Evolutionary conservation across 805 yeast genomes (phyloP).

Genomic region (Schizosaccharomyces pombe): DNA sequence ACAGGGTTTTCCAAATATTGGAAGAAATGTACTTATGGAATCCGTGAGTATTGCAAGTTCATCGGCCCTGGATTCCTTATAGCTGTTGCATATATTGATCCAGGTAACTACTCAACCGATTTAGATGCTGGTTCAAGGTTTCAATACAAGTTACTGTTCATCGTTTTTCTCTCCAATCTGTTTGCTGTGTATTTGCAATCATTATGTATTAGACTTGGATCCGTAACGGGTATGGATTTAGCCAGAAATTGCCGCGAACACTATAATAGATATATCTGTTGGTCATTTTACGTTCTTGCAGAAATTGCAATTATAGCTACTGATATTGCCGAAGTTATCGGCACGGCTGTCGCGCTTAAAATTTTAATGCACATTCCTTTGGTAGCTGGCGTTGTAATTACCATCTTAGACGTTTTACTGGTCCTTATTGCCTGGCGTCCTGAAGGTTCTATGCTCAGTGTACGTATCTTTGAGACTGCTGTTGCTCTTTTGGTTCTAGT

Average conservation of each 20-base stretch:
- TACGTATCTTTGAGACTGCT: slow-evolving; percentile 58
- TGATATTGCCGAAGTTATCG: slow-evolving; percentile 90
- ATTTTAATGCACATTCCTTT: slow-evolving; percentile 62
- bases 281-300: slow-evolving; percentile 45
- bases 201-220: slow-evolving; percentile 68
- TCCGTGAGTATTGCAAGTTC: slow-evolving; percentile 4
- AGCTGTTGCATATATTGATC: slow-evolving; percentile 88
- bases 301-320: slow-evolving; percentile 87
- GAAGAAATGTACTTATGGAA: neutral
- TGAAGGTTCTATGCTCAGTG: slow-evolving; percentile 52
- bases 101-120: slow-evolving; percentile 89
- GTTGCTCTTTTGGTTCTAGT: slow-evolving; percentile 57
- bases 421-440: slow-evolving; percentile 77
- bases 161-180: slow-evolving; percentile 54
- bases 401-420: slow-evolving; percentile 65
- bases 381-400: slow-evolving; percentile 58
- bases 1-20: neutral
- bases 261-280: slow-evolving; percentile 30
- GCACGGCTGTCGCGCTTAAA: slow-evolving; percentile 85
- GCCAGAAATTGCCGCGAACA: slow-evolving; percentile 70
- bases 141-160: slow-evolving; percentile 53
- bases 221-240: slow-evolving; percentile 78
- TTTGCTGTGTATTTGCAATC: slow-evolving; percentile 74
- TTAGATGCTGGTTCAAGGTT: slow-evolving; percentile 84
- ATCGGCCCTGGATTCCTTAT: slow-evolving; percentile 45